Evolutionary conservation across 306 rosid species (phyloP), one percentile per base, ranked within the genome.

Genomic region (Heteromeles arbutifolia): DNA sequence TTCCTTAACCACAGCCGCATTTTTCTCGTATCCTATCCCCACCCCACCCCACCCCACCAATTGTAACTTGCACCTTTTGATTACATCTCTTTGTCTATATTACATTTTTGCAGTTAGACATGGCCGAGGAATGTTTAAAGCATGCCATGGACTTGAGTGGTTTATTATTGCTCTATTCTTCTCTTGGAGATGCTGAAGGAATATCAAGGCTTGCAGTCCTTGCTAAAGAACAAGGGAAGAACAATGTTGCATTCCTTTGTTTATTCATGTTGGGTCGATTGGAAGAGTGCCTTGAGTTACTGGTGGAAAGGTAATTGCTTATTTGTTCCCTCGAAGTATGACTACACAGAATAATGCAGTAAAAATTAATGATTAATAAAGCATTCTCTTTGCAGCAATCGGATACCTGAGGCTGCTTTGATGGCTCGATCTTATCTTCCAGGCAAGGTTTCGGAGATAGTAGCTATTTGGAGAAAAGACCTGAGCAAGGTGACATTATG

Each of bases 341-440:
- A 53, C 25, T 79, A 59, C 21, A 32, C 45, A 56, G 21, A 52
- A 52, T 70, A 29, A 22, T 56, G 80, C 54, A 50, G 48, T 72
- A 64, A 65, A 43, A 50, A 59, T 68, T 67, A 34, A 73, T 41
- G 50, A 39, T 69, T 64, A 18, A 65, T 52, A 74, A 79, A 68
- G 78, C 74, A 11, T 79, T 56, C 44, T 65, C 70, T 83, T 80
- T 70, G 78, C 91, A 96, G 99, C 87, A 92, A 92, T 73, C 92
- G 99, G 86, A 96, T 96, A 81, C 99, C 99, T 41, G 99, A 96
- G 87, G 99, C 99, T 73, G 98, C 99, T 76, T 86, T 96, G 77
- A 90, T 96, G 98, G 99, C 98, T 64, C 90, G 99, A 79, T 96
- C 99, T 57, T 96, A 96, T 89, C 98, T 96, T 82, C 99, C 99